Percentiles rank a stretch among this genome's conserved stretches.
Evolutionary conservation across 2,329 filamentous ascomycete genomes (phyloP).

Genomic region (Phialemoniopsis sp.): DNA sequence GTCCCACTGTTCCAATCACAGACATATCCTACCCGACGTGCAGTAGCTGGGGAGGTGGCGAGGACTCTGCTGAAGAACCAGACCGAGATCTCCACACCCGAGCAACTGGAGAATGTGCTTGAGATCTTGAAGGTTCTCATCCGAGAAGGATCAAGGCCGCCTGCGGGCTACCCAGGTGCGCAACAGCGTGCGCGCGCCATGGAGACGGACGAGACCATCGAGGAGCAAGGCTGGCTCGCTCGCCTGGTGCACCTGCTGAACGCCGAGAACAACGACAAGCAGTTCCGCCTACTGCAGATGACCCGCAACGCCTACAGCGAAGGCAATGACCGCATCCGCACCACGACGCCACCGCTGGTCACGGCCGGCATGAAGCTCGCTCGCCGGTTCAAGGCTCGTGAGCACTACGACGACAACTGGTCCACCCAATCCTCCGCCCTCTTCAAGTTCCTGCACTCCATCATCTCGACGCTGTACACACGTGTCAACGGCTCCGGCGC

Average conservation of each 20-base stretch:
- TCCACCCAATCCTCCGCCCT: slow-evolving; percentile 66
- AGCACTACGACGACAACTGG: slow-evolving; percentile 72
- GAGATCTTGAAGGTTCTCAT: slow-evolving; percentile 88
- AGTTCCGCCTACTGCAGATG: slow-evolving; percentile 89
- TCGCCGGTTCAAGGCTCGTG: slow-evolving; percentile 80
- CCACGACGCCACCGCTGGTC: slow-evolving; percentile 88
- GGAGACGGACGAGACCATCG: slow-evolving; percentile 95
- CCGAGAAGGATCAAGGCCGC: slow-evolving; percentile 82
- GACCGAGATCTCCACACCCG: slow-evolving; percentile 70
- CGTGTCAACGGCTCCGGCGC: slow-evolving; percentile 74
- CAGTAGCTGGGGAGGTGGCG: slow-evolving; percentile 85
- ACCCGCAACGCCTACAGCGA: slow-evolving; percentile 82
- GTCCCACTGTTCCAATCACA: slow-evolving; percentile 87
- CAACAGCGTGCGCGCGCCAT: slow-evolving; percentile 63
- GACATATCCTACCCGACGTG: slow-evolving; percentile 85
- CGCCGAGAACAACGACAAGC: slow-evolving; percentile 82
- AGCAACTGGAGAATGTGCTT: slow-evolving; percentile 83
- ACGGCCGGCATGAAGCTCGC: slow-evolving; percentile 88
- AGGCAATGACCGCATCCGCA: slow-evolving; percentile 92
- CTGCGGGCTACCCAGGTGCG: slow-evolving; percentile 79
- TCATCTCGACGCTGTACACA: slow-evolving; percentile 81
- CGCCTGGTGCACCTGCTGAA: slow-evolving; percentile 85
- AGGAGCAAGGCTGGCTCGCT: slow-evolving; percentile 96
- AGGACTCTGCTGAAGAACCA: slow-evolving; percentile 78
- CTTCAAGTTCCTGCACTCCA: slow-evolving; percentile 93